Conservation (phyloP, 805 yeast genomes). For the Cyberlindnera maclurae region DNA sequence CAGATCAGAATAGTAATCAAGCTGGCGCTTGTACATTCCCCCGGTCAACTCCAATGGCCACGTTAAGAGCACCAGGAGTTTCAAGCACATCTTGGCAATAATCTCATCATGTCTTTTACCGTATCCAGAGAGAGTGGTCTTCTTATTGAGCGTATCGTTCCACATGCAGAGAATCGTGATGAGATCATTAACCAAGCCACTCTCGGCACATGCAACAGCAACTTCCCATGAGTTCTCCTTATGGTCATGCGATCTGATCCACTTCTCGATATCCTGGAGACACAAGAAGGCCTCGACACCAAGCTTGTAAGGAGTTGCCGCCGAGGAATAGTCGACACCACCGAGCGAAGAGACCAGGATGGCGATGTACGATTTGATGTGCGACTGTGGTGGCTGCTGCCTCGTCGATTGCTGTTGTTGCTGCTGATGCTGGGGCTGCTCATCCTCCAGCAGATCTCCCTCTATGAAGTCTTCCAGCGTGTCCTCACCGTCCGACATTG, state of each 20-base stretch:
- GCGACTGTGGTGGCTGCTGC: conserved; percentile 10
- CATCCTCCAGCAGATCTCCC: conserved; percentile 12
- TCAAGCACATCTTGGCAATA: conserved; percentile 66
- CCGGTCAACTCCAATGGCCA: conserved; percentile 76
- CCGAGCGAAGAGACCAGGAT: conserved; percentile 86
- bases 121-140: conserved; percentile 23
- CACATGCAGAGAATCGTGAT: conserved; percentile 68
- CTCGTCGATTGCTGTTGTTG: conserved; percentile 1
- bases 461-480: conserved; percentile 7
- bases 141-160: conserved; percentile 39
- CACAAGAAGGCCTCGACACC: conserved; percentile 78
- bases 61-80: conserved; percentile 74
- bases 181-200: conserved; percentile 72
- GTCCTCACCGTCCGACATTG: conserved; percentile 1
- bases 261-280: conserved; percentile 76
- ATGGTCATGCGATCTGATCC: conserved; percentile 84
- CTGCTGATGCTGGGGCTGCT: not conserved
- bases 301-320: conserved; percentile 55
- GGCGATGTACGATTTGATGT: conserved; percentile 60
- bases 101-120: conserved; percentile 40
- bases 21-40: conserved; percentile 41
- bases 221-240: conserved; percentile 65
- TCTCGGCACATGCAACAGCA: conserved; percentile 80
- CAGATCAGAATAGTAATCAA: conserved; percentile 49
- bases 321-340: conserved; percentile 67